phyloP scores from a whole-genome alignment of 2,329 filamentous ascomycete genomes.

The Colletotrichum sp. region DNA sequence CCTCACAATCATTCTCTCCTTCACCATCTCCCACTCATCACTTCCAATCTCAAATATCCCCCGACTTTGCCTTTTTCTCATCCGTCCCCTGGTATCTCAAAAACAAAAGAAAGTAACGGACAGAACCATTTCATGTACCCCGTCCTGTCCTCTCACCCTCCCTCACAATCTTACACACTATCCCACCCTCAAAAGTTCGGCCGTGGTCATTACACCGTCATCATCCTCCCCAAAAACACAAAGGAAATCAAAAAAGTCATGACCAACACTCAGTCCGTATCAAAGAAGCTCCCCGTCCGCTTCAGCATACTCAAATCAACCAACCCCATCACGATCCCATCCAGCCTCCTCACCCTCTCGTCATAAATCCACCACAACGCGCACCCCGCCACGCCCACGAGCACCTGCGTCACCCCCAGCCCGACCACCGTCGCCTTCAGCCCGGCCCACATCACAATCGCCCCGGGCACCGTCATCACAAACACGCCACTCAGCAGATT shows the following conservation, averaged over 20 bases:
- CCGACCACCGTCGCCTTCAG: conserved; percentile 45
- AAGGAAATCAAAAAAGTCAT: not conserved
- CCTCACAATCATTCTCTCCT: not conserved
- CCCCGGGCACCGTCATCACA: conserved; percentile 45
- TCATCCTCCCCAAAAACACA: not conserved
- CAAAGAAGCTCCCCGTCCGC: conserved; percentile 50
- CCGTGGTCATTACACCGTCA: not conserved
- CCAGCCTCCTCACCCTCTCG: conserved; percentile 44
- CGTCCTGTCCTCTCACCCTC: not conserved
- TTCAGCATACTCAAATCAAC: conserved; percentile 50
- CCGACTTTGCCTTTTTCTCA: not conserved
- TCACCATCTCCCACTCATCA: not conserved
- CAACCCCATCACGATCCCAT: conserved; percentile 52
- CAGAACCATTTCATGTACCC: not conserved
- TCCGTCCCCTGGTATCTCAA: not conserved
- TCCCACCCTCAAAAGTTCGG: not conserved
- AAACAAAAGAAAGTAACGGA: not conserved
- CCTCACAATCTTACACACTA: not conserved
- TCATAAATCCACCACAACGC: conserved; percentile 47
- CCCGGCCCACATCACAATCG: conserved; percentile 33
- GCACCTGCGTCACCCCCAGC: conserved; percentile 44
- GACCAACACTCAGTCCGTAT: conserved; percentile 34
- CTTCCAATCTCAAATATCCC: not conserved
- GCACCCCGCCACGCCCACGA: conserved; percentile 37
- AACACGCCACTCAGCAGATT: conserved; percentile 47